phyloP scores from a whole-genome alignment of 306 rosid genomes.

The Hippophae rhamnoides region DNA sequence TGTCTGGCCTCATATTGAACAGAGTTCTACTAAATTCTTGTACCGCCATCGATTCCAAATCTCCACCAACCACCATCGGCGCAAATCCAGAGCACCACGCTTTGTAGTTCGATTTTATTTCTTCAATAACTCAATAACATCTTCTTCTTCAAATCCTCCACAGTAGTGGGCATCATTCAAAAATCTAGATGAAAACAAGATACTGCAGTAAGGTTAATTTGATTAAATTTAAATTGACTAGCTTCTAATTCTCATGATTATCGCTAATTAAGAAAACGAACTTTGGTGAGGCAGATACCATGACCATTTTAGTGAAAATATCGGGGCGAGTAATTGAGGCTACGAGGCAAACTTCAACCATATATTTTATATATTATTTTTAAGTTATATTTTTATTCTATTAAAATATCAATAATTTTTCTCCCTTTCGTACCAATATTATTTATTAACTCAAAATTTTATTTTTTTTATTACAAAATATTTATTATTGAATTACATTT shows the following conservation, averaged over 20 bases:
- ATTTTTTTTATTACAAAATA: too few relatives aligned
- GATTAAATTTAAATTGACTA: too few relatives aligned
- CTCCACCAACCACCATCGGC: conserved; percentile 73
- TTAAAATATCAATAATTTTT: too few relatives aligned
- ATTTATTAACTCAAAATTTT: too few relatives aligned
- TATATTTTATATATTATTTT: too few relatives aligned
- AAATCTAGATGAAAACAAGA: conserved; percentile 30
- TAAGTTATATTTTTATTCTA: too few relatives aligned
- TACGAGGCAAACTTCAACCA: conserved; percentile 49
- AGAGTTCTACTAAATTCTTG: conserved; percentile 86
- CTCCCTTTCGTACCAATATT: too few relatives aligned
- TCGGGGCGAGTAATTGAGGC: conserved; percentile 70
- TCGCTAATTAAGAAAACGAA: conserved; percentile 6
- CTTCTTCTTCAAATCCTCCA: conserved; percentile 81
- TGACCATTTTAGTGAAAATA: conserved; percentile 50
- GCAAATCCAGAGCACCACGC: conserved; percentile 87
- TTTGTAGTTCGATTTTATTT: conserved; percentile 60
- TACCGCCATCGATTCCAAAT: conserved; percentile 75
- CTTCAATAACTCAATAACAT: conserved; percentile 50
- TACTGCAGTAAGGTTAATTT: too few relatives aligned
- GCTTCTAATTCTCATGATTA: too few relatives aligned
- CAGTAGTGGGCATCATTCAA: conserved; percentile 65
- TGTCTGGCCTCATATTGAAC: conserved; percentile 87
- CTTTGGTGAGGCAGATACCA: conserved; percentile 66
- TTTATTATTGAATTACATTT: too few relatives aligned